Evolutionary conservation across 306 rosid genomes (phyloP), one percentile per base, ranked within the genome.

Genomic region (Vigna angularis): DNA sequence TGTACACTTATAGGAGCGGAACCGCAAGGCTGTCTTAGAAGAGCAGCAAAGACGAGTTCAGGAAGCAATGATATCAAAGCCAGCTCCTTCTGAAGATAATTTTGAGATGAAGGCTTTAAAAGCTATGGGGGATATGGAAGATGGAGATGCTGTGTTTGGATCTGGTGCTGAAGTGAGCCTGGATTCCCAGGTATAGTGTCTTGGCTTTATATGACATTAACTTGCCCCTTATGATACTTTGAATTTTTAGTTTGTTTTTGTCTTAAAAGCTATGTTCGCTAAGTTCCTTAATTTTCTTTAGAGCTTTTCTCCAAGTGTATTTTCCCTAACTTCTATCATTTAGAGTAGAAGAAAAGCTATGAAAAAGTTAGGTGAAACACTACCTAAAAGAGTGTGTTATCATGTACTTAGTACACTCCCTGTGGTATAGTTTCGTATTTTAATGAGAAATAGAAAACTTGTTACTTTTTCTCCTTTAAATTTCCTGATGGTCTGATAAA

Each of bases 101-200:
- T 86, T 92, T 32, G 97, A 95, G 88, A 78, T 86, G 88, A 95
- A 93, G 75, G 98, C 98, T 74, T 79, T 91, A 80, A 95, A 93
- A 87, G 88, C 88, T 53, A 95, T 95, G 98, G 98, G 98, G 64
- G 87, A 89, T 78, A 84, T 91, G 97, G 99, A 91, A 84, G 99
- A 95, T 73, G 99, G 99, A 44, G 99, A 95, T 79, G 98, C 99
- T 67, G 87, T 95, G 74, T 88, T 95, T 80, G 98, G 97, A 56
- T 86, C 94, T 56, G 91, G 90, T 70, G 94, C 96, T 73, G 98
- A 93, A 91, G 96, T 95, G 81, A 95, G 88, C 83, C 83, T 95
- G 10, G 99, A 93, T 77, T 93, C 98, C 5, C 99, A 95, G 98
- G 98, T 94, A 58, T 51, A 32, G 32, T 69, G 30, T 74, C 71